Conservation (phyloP, 208 protist genomes). For the Trypanosoma avium region DNA sequence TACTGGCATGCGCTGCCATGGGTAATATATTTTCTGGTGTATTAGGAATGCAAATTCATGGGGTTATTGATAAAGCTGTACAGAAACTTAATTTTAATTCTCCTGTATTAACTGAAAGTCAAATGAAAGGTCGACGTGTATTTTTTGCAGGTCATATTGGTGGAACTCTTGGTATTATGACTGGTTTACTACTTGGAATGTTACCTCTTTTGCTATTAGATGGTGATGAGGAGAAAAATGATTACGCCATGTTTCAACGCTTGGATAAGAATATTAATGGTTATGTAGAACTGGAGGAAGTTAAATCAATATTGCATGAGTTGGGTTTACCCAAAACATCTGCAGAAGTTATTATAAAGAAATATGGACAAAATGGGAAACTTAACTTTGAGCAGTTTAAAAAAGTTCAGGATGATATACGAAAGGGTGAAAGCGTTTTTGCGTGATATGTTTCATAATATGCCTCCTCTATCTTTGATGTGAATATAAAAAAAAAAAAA, state of each 20-base stretch:
- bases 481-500: no score
- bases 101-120: slow-evolving; percentile 78
- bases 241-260: slow-evolving; percentile 75
- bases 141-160: slow-evolving; percentile 90
- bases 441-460: slow-evolving; percentile 24
- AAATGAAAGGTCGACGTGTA: slow-evolving; percentile 76
- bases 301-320: slow-evolving; percentile 56
- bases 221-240: slow-evolving; percentile 67
- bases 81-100: slow-evolving; percentile 73
- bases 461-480: neutral
- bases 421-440: slow-evolving; percentile 68
- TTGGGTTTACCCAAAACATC: slow-evolving; percentile 51
- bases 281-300: slow-evolving; percentile 67
- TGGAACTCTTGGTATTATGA: slow-evolving; percentile 86
- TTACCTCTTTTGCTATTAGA: slow-evolving; percentile 75
- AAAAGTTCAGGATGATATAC: slow-evolving; percentile 65
- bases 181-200: slow-evolving; percentile 88
- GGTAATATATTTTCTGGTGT: slow-evolving; percentile 89
- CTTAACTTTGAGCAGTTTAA: slow-evolving; percentile 79
- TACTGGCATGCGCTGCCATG: slow-evolving; percentile 90
- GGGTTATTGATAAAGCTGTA: slow-evolving; percentile 87
- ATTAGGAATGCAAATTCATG: slow-evolving; percentile 90
- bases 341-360: slow-evolving; percentile 52
- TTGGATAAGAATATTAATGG: slow-evolving; percentile 79
- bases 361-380: slow-evolving; percentile 60